Conservation (phyloP, 202 grass and related monocot genomes). For the Setaria viridis region DNA sequence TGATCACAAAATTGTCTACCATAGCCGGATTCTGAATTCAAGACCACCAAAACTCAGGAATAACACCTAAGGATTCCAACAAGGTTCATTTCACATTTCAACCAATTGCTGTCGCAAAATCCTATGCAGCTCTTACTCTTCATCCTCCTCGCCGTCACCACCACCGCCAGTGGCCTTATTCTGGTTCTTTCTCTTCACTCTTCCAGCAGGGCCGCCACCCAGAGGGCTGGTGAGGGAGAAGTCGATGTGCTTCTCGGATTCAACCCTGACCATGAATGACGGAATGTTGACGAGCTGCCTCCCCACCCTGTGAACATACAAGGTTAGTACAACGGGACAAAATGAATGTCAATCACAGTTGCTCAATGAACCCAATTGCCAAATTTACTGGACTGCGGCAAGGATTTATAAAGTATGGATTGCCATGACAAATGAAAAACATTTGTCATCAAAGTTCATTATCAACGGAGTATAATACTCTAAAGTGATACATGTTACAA, state of each 20-base stretch:
- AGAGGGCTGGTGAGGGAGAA: constrained; percentile 79
- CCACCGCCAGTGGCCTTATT: constrained; percentile 62
- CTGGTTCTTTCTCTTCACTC: constrained; percentile 77
- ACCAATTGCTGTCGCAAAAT: neutral
- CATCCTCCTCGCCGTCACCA: constrained; percentile 54
- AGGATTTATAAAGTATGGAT: neutral
- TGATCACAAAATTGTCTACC: neutral
- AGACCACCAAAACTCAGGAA: neutral
- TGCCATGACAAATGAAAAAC: too few species aligned
- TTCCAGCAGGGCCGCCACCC: constrained; percentile 65
- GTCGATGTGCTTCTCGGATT: constrained; percentile 73
- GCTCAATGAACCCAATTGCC: neutral
- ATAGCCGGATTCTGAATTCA: neutral
- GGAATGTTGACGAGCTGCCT: constrained; percentile 73
- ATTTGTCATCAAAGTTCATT: neutral
- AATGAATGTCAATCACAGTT: neutral
- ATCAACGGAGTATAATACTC: neutral
- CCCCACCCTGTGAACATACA: constrained; percentile 50
- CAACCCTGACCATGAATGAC: constrained; percentile 78
- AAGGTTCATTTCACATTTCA: neutral
- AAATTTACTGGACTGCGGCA: neutral
- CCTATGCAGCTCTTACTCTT: constrained; percentile 40
- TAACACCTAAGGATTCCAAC: neutral
- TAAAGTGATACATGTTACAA: neutral
- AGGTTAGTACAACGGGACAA: neutral